Evolutionary conservation across 2,329 filamentous ascomycete species (phyloP), one percentile per base, ranked within the genome.

Genomic region (Fusarium sp.): DNA sequence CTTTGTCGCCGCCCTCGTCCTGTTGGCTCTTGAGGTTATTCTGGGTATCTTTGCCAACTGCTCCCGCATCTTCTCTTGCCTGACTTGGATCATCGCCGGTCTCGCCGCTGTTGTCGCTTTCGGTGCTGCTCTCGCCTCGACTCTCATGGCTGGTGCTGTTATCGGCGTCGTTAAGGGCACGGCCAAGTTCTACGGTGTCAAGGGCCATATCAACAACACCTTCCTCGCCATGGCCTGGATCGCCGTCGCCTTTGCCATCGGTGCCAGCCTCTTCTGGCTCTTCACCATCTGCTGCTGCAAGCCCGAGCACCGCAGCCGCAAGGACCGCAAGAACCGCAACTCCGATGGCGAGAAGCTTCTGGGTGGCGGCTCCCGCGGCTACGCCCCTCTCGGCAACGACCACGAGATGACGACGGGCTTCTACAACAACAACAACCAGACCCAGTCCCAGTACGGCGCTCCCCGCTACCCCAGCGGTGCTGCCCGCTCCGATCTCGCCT

Each of bases 261-360:
- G 83, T 47, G 92, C 93, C 9, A 91, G 90, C 74, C 84, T 98
- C 81, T 98, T 98, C 92, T 98, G 97, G 96, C 86, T 95, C 80
- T 91, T 97, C 82, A 94, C 92, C 83, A 90, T 93, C 79, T 98
- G 96, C 92, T 98, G 95, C 63, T 79, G 78, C 77, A 94, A 94
- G 78, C 83, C 83, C 16, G 83, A 84, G 66, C 73, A 70, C 60
- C 75, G 78, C 71, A 74, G 77, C 65, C 75, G 78, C 73, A 73
- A 74, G 74, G 82, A 81, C 77, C 82, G 81, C 71, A 80, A 79
- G 78, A 79, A 81, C 72, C 74, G 76, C 71, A 73, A 77, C 63
- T 76, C 76, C 57, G 85, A 87, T 69, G 81, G 79, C 81, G 89
- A 91, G 85, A 90, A 91, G 85, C 82, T 86, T 56, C 77, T 87